Evolutionary conservation across 805 yeast genomes (phyloP), one percentile per base, ranked within the genome.

Genomic region (Myxozyma melibiosi): DNA sequence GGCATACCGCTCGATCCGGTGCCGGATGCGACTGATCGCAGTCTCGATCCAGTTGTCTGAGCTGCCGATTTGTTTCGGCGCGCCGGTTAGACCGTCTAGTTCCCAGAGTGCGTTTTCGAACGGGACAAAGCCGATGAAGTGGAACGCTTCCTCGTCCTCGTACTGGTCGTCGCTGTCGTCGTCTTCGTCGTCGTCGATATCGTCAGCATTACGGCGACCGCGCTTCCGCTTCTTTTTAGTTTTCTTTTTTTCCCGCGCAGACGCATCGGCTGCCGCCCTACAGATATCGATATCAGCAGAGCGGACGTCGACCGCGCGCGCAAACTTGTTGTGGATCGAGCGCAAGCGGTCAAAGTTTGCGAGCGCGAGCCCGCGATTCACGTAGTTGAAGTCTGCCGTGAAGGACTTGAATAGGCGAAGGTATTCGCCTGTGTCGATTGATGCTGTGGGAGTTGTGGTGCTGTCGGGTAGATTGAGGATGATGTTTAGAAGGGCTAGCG

Each of bases 111-210:
- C 66, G 22, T 78, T 81, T 48, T 78, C 69, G 31, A 70, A 68
- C 4, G 74, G 74, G 2, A 81, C 70, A 65, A 78, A 84, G 1
- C 86, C 84, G 35, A 84, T 73, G 61, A 83, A 84, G 65, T 84
- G 89, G 69, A 75, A 84, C 11, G 81, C 58, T 30, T 77, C 77
- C 38, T 72, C 73, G 27, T 72, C 76, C 14, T 28, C 57, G n/a
- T n/a, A n/a, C n/a, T n/a, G n/a, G n/a, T n/a, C n/a, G n/a, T n/a
- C n/a, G n/a, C n/a, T n/a, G n/a, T n/a, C n/a, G n/a, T n/a, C n/a
- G n/a, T n/a, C n/a, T n/a, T n/a, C n/a, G n/a, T n/a, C n/a, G n/a
- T n/a, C n/a, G n/a, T n/a, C n/a, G n/a, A n/a, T n/a, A 4, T 37
- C 45, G 11, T 41, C 51, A 14, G 18, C 27, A 18, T 28, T n/a